phyloP scores from a whole-genome alignment of 2,329 filamentous ascomycete genomes.

The Penicillium fuscoglaucum region DNA sequence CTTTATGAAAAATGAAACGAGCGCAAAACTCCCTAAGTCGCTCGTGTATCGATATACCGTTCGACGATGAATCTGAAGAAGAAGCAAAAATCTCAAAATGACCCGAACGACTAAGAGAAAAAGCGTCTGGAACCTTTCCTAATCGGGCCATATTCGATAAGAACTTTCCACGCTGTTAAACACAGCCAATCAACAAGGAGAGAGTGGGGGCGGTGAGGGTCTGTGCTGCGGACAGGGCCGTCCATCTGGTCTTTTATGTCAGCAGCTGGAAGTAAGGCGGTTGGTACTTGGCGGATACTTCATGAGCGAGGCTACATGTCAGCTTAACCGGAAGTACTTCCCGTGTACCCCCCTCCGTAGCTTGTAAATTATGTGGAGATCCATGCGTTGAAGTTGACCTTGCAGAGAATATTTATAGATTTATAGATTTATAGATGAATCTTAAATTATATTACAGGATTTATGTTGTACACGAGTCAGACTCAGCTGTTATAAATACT shows the following conservation, averaged over 20 bases:
- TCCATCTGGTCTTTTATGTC: constrained; percentile 2
- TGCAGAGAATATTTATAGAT: constrained; percentile 14
- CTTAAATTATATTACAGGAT: constrained; percentile 1
- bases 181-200: background rate
- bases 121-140: constrained; percentile 24
- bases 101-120: background rate
- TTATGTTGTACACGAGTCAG: background rate
- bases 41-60: constrained; percentile 39
- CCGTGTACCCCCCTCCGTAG: background rate
- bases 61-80: constrained; percentile 4
- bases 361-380: constrained; percentile 9
- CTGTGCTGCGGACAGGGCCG: constrained; percentile 4
- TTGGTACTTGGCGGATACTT: constrained; percentile 2
- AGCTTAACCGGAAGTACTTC: background rate
- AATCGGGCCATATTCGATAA: constrained; percentile 18
- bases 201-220: constrained; percentile 13
- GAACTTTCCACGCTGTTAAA: constrained; percentile 2
- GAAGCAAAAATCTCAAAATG: constrained; percentile 4
- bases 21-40: constrained; percentile 62
- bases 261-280: background rate
- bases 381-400: constrained; percentile 3
- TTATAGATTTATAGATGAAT: constrained; percentile 9
- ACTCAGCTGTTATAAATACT: background rate
- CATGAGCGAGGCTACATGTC: background rate
- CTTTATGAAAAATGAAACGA: constrained; percentile 50